Conservation (phyloP, 2,329 filamentous ascomycete species). For the Aspergillus hiratsukae region DNA sequence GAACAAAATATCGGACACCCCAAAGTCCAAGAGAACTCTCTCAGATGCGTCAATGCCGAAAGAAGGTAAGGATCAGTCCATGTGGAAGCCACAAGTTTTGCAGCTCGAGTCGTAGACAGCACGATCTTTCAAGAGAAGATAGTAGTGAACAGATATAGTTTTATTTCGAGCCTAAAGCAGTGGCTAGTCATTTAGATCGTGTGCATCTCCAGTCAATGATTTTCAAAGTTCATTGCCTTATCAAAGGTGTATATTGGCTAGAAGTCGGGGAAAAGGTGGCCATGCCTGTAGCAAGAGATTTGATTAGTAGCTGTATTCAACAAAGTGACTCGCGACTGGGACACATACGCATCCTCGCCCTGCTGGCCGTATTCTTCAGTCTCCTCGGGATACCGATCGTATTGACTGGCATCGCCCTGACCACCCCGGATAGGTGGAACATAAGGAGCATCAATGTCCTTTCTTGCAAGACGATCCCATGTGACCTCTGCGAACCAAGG, state of each 20-base stretch:
- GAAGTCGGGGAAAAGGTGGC: slow-evolving; percentile 72
- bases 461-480: slow-evolving; percentile 89
- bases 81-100: background rate
- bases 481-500: slow-evolving; percentile 97
- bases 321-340: background rate
- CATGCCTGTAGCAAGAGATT: slow-evolving; percentile 51
- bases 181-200: slow-evolving; percentile 7
- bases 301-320: background rate
- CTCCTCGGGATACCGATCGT: slow-evolving; percentile 97
- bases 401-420: slow-evolving; percentile 91
- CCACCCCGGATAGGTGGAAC: slow-evolving; percentile 93
- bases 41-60: background rate
- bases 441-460: slow-evolving; percentile 97
- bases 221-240: slow-evolving; percentile 22
- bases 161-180: background rate
- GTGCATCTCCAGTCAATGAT: background rate
- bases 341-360: slow-evolving; percentile 79
- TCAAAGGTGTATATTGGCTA: slow-evolving; percentile 42
- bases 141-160: background rate
- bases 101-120: background rate
- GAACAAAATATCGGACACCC: background rate
- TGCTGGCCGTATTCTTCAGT: slow-evolving; percentile 80
- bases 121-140: background rate
- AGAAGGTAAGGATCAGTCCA: background rate
- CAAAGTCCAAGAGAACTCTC: background rate